phyloP scores from a whole-genome alignment of 2,329 filamentous ascomycete genomes.

The Diaporthe sp. region DNA sequence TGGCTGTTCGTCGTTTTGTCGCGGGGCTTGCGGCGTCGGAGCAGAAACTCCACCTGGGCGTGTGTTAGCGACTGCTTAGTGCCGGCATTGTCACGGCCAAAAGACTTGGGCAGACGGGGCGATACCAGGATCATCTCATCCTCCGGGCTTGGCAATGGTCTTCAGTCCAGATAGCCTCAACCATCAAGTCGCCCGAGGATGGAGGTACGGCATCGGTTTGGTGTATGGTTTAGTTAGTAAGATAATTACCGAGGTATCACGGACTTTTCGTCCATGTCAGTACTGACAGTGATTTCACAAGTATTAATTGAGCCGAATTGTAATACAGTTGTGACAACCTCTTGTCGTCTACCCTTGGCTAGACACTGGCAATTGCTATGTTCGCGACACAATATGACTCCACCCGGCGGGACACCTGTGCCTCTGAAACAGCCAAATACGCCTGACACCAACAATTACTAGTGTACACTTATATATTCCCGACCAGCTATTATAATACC shows the following conservation, averaged over 20 bases:
- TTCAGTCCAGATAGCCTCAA: neutral
- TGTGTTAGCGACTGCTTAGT: neutral
- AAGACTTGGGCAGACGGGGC: neutral
- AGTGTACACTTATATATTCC: too few relatives aligned
- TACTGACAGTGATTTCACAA: too few relatives aligned
- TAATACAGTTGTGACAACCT: neutral
- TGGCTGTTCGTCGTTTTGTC: too few relatives aligned
- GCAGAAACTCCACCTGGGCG: neutral
- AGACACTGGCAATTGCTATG: too few relatives aligned
- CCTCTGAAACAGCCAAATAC: too few relatives aligned
- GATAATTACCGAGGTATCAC: neutral
- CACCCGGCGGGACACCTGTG: too few relatives aligned
- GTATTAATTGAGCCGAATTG: neutral
- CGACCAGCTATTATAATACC: too few relatives aligned
- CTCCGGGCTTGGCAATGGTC: neutral
- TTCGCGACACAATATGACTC: too few relatives aligned
- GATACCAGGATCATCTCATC: neutral
- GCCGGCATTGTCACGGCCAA: neutral
- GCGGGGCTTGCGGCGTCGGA: neutral
- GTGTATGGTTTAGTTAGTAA: neutral
- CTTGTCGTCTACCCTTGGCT: too few relatives aligned
- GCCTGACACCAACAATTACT: too few relatives aligned
- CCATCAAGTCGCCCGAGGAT: neutral
- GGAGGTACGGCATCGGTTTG: neutral
- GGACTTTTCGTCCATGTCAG: too few relatives aligned